These are phyloP conservation scores for Tagetes patula DNA, from an alignment of 129 eudicot species.

Conservation along the genomic window DNA sequence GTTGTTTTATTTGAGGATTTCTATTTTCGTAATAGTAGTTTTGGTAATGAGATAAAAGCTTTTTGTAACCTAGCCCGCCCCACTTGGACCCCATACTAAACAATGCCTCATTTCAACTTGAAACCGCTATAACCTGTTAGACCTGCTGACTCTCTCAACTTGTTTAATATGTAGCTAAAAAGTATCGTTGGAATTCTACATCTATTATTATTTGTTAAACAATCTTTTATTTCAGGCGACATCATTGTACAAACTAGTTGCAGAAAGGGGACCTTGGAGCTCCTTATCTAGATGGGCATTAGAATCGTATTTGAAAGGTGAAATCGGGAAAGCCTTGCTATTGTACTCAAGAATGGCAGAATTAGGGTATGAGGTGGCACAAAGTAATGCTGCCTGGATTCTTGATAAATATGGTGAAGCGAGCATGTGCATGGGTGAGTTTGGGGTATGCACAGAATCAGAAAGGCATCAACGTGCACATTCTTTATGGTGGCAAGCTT, in stretches of 20 bases:
- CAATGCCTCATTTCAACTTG: background rate
- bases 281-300: constrained; percentile 97
- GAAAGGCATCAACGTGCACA: constrained; percentile 93
- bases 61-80: background rate
- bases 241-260: constrained; percentile 83
- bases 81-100: background rate
- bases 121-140: background rate
- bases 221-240: constrained; percentile 59
- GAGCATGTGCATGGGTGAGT: constrained; percentile 94
- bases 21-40: background rate
- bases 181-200: background rate
- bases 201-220: background rate
- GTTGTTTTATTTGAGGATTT: background rate
- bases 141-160: background rate
- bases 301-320: constrained; percentile 92
- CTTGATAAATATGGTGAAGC: constrained; percentile 85
- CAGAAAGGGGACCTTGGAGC: constrained; percentile 99
- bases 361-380: constrained; percentile 95
- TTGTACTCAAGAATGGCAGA: constrained; percentile 97
- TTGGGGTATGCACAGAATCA: constrained; percentile 75
- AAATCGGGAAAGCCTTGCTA: constrained; percentile 79
- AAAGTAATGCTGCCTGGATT: constrained; percentile 99
- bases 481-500: constrained; percentile 98
- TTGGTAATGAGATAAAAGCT: background rate
- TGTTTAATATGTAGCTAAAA: background rate